These are phyloP conservation scores for Gossypium aridum DNA, from an alignment of 441 rosid genomes.

Conservation along the genomic window DNA sequence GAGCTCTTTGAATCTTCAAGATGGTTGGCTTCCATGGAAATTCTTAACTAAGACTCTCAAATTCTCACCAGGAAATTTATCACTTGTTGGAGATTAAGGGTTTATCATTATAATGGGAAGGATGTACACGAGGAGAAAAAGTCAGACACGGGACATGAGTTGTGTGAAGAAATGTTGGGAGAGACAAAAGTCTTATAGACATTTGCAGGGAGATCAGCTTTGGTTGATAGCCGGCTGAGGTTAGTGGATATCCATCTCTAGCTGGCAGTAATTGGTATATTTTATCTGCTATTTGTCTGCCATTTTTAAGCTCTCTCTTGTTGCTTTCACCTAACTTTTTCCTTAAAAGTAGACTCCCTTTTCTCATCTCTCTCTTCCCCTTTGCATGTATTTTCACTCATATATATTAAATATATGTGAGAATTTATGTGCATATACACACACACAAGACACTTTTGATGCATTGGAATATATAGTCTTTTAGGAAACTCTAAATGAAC, in stretches of 20 bases:
- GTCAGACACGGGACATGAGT: constrained; percentile 23
- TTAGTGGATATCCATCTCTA: no score
- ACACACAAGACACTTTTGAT: not conserved
- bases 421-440: not conserved
- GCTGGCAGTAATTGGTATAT: not conserved
- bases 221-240: constrained; percentile 36
- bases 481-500: not conserved
- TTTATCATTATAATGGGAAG: not conserved
- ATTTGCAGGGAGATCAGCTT: constrained; percentile 2
- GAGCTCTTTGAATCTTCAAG: constrained; percentile 32
- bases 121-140: not conserved
- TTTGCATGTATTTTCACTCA: not conserved
- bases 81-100: not conserved
- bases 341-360: not conserved
- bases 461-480: not conserved
- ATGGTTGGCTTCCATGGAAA: constrained; percentile 33
- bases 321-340: constrained; percentile 23
- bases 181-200: constrained; percentile 28
- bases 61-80: not conserved
- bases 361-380: not conserved
- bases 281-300: constrained; percentile 11
- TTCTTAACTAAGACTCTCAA: not conserved
- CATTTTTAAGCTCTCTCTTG: constrained; percentile 16
- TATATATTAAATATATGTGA: not conserved
- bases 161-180: constrained; percentile 7